Base-by-base conservation (phyloP, 768 basidiomycete species). In the Sarcomyxa edulis region DNA sequence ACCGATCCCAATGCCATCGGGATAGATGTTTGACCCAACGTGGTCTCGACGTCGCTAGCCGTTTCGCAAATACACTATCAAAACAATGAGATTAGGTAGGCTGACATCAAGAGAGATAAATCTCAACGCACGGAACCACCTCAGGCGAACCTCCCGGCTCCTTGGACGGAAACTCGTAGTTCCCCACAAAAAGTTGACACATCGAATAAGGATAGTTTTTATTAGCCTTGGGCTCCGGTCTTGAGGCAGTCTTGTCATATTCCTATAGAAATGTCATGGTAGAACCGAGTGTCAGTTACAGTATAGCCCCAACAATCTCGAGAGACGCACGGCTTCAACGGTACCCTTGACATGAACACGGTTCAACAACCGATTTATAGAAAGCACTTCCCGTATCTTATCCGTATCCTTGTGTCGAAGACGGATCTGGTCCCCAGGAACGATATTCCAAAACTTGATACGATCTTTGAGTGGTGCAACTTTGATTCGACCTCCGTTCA, bases 391-490 rank as follows among this genome's bases (percentile, higher is more conserved):
- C 32, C 78, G 76, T 23, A 89, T 50, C 11, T 62, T 70, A 28
- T 69, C 73, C 19, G 68, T 66, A 44, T 68, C 65, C 56, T 87
- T 81, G 18, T 84, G 83, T 6, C 76, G 71, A 39, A 89, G 46
- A 35, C 82, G 74, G 51, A 92, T 76, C 38, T 72, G 74, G 63
- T 92, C 89, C 6, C 89, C 89, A 5, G 90, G 86, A 23, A 88
- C 81, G 44, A 92, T 74, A 53, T 91, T 92, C 89, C 89, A 92
- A 53, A 76, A 77, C 56, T 87, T 84, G 37, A 92, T 84, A 32
- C 89, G 71, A 50, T 88, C 81, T 41, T 70, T 68, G 8, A 75
- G 71, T 9, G 72, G 68, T 31, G 75, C 78, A 27, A 73, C 72
- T 54, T 84, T 84, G 38, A 69, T 45, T n/a, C n/a, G n/a, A n/a